phyloP scores from a whole-genome alignment of 179 eudicot species.

The Drosera spatulata region DNA sequence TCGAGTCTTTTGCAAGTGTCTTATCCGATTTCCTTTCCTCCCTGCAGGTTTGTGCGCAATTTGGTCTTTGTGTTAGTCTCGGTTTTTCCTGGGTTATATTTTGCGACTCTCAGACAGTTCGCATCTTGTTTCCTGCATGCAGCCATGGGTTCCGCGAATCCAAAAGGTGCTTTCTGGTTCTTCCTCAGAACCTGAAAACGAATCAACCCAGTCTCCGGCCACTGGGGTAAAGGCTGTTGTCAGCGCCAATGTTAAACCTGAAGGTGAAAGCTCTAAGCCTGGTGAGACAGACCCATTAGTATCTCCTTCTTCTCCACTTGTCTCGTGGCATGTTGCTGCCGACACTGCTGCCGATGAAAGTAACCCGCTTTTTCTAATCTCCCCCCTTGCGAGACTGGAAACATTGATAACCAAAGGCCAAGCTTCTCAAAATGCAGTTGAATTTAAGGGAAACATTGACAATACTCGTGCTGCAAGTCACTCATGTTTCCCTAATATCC shows the following conservation, averaged over 20 bases:
- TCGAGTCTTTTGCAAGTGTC: constrained; percentile 46
- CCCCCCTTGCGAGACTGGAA: constrained; percentile 60
- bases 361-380: constrained; percentile 68
- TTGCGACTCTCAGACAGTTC: no score
- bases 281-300: constrained; percentile 40
- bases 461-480: constrained; percentile 13
- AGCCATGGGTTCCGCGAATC: constrained; percentile 80
- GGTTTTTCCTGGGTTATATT: no score
- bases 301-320: constrained; percentile 82
- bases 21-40: constrained; percentile 49
- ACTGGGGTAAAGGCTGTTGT: constrained; percentile 9
- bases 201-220: constrained; percentile 16
- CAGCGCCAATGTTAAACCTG: constrained; percentile 15
- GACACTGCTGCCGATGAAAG: constrained; percentile 41
- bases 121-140: constrained; percentile 12
- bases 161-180: constrained; percentile 34
- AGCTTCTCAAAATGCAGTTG: constrained; percentile 24
- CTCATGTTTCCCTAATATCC: constrained; percentile 11
- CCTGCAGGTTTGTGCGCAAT: constrained; percentile 41
- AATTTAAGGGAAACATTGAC: constrained; percentile 10
- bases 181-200: constrained; percentile 20
- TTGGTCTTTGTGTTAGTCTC: neutral
- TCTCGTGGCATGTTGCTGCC: constrained; percentile 72
- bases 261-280: constrained; percentile 43
- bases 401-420: constrained; percentile 27